Percentiles rank a stretch among this genome's conserved stretches.
phyloP scores from a whole-genome alignment of 2,329 filamentous ascomycete genomes.

The Sporothrix globosa region DNA sequence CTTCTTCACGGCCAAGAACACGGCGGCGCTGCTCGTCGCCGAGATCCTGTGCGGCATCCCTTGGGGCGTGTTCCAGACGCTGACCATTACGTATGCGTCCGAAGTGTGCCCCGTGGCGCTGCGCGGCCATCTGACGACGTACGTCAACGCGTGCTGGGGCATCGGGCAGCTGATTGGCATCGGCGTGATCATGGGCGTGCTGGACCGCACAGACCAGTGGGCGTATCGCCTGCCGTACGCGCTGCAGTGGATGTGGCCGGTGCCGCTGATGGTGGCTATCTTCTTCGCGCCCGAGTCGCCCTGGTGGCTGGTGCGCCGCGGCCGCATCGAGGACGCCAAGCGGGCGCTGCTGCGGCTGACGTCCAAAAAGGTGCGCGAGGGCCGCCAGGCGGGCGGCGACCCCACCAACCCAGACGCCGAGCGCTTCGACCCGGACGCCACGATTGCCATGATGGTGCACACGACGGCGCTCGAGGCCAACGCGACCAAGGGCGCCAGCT shows the following conservation, averaged over 20 bases:
- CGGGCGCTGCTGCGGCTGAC: slow-evolving; percentile 67
- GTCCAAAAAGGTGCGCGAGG: slow-evolving; percentile 46
- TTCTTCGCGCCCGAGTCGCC: slow-evolving; percentile 71
- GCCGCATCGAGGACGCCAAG: slow-evolving; percentile 67
- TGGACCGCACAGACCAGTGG: slow-evolving; percentile 64
- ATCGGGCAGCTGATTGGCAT: slow-evolving; percentile 74
- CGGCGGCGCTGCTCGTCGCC: slow-evolving; percentile 61
- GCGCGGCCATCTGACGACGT: slow-evolving; percentile 72
- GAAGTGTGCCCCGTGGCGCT: slow-evolving; percentile 74
- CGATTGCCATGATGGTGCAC: slow-evolving; percentile 88
- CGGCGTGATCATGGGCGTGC: slow-evolving; percentile 71
- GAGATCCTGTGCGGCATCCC: slow-evolving; percentile 64
- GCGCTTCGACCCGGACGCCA: slow-evolving; percentile 81
- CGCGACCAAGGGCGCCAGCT: slow-evolving; percentile 69
- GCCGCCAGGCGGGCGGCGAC: slow-evolving; percentile 56
- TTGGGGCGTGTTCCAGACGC: slow-evolving; percentile 48
- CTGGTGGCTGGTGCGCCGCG: slow-evolving; percentile 75
- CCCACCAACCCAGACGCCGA: slow-evolving; percentile 58
- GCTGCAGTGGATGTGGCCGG: slow-evolving; percentile 75
- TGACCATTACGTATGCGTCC: slow-evolving; percentile 66
- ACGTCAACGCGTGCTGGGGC: slow-evolving; percentile 78
- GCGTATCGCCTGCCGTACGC: slow-evolving; percentile 69
- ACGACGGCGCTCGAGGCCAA: slow-evolving; percentile 79
- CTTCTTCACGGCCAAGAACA: slow-evolving; percentile 66
- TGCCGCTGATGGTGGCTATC: slow-evolving; percentile 67